Conservation (phyloP, 2,329 filamentous ascomycete species). For the Penicillium glabrum region DNA sequence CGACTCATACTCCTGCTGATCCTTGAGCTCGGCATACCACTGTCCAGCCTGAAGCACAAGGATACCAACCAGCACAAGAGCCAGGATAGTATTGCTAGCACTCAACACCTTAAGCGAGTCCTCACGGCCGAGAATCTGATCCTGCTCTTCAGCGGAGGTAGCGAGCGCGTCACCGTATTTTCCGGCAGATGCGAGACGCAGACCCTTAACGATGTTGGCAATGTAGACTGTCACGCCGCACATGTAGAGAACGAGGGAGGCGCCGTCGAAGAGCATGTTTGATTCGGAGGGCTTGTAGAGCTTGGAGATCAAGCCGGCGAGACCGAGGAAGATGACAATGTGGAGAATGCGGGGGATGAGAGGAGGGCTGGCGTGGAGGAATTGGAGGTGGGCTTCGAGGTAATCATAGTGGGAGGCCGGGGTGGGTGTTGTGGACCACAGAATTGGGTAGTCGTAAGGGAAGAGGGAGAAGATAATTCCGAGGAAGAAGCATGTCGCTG, state of each 20-base stretch:
- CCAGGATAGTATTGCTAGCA: conserved; percentile 94
- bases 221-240: conserved; percentile 91
- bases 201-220: conserved; percentile 93
- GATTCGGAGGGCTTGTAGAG: conserved; percentile 91
- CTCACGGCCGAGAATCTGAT: conserved; percentile 74
- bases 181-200: conserved; percentile 76
- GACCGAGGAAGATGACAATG: conserved; percentile 85
- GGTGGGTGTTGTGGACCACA: conserved; percentile 45
- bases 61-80: conserved; percentile 86
- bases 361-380: conserved; percentile 87
- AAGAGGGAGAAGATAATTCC: conserved; percentile 96
- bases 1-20: conserved; percentile 73
- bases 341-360: conserved; percentile 91
- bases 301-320: conserved; percentile 88
- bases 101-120: conserved; percentile 88
- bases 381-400: conserved; percentile 84
- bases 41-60: conserved; percentile 92
- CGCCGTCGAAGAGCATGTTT: conserved; percentile 91
- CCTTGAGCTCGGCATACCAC: conserved; percentile 97
- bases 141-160: conserved; percentile 50
- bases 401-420: conserved; percentile 70
- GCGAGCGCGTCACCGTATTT: conserved; percentile 58
- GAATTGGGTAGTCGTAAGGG: conserved; percentile 70
- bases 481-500: conserved; percentile 94
- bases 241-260: conserved; percentile 70